Evolutionary conservation across 1,284 basidiomycete species (phyloP).

Genomic region (Ustilago esculenta): DNA sequence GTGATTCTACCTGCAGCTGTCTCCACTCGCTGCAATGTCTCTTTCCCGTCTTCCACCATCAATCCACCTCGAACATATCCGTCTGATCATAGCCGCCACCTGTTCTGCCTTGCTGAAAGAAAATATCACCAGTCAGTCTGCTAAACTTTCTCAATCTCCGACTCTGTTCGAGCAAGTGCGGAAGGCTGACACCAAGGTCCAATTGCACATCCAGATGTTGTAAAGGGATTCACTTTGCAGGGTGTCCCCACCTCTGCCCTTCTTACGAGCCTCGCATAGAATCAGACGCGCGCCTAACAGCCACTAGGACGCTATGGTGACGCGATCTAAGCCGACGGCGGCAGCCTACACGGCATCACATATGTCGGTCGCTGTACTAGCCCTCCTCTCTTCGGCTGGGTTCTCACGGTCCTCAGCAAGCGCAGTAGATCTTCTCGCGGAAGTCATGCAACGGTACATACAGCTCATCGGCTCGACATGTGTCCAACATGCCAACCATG

Average conservation of each 20-base stretch:
- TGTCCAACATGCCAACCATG: conserved; percentile 46
- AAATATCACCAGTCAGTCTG: no score
- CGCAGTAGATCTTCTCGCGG: conserved; percentile 46
- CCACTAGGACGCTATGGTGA: conserved; percentile 14
- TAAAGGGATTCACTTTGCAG: conserved; percentile 21
- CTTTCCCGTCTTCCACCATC: conserved; percentile 8
- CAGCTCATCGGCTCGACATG: conserved; percentile 39
- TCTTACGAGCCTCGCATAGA: neutral
- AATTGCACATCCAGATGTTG: conserved; percentile 17
- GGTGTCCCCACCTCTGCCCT: conserved; percentile 30
- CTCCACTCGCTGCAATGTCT: conserved; percentile 7
- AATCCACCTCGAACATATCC: neutral
- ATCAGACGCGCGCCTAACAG: no score
- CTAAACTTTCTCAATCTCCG: neutral
- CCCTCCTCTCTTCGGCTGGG: conserved; percentile 45
- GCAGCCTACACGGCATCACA: conserved; percentile 47
- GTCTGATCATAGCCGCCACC: neutral
- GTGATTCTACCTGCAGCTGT: conserved; percentile 17
- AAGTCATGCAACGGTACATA: conserved; percentile 56
- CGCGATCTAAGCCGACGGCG: conserved; percentile 39
- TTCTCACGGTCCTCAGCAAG: conserved; percentile 48
- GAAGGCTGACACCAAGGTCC: neutral
- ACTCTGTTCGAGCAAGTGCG: conserved; percentile 3
- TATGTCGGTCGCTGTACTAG: conserved; percentile 32
- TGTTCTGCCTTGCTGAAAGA: no score